Conservation (phyloP, 2,329 filamentous ascomycete species). For the Furcasterigmium sp. region DNA sequence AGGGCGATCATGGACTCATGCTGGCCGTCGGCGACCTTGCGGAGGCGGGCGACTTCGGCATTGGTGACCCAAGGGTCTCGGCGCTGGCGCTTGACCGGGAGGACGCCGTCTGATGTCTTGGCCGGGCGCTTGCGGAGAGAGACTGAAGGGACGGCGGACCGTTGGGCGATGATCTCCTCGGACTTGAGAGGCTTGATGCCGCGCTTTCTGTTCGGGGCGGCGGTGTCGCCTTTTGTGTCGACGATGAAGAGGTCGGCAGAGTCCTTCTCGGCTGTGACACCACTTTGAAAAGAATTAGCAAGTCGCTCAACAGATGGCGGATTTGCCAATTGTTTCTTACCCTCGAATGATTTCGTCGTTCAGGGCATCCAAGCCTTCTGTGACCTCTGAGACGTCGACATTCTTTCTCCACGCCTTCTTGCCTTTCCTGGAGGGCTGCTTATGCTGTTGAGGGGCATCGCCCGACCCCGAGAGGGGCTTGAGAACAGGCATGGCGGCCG, state of each 20-base stretch:
- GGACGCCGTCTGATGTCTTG: conserved; percentile 67
- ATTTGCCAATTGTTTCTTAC: conserved; percentile 47
- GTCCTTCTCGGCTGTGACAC: conserved; percentile 76
- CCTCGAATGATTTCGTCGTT: conserved; percentile 90
- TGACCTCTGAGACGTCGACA: conserved; percentile 84
- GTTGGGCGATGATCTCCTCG: conserved; percentile 84
- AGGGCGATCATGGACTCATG: conserved; percentile 49
- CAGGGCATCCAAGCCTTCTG: conserved; percentile 74
- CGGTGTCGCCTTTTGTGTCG: conserved; percentile 67
- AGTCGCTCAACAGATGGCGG: neutral
- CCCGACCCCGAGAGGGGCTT: conserved; percentile 40
- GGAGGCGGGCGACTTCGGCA: conserved; percentile 76
- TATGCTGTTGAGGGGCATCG: conserved; percentile 71
- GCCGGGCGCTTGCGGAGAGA: conserved; percentile 70
- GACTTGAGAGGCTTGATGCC: conserved; percentile 75
- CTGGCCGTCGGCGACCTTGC: conserved; percentile 71
- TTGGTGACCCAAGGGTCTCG: conserved; percentile 72
- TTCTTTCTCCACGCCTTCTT: conserved; percentile 99
- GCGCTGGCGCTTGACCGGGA: conserved; percentile 70
- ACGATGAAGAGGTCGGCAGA: conserved; percentile 82
- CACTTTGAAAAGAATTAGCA: conserved; percentile 43
- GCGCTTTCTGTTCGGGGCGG: conserved; percentile 61
- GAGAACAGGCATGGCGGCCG: conserved; percentile 46
- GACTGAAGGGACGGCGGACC: conserved; percentile 77
- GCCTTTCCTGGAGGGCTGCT: conserved; percentile 89